phyloP scores from a whole-genome alignment of 495 filamentous ascomycete species.

The Margaritispora aquatica region DNA sequence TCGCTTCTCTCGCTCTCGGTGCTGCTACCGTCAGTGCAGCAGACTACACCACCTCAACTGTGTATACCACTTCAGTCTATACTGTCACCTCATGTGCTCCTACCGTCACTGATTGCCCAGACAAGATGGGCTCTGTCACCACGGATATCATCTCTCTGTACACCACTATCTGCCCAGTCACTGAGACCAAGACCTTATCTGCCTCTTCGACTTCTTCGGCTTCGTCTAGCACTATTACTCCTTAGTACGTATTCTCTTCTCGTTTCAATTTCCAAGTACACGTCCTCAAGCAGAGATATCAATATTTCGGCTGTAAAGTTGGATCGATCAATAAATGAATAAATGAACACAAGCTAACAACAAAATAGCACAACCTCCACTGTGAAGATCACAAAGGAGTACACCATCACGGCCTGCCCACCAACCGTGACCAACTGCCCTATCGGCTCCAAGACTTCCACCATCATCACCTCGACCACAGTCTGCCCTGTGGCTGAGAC shows the following conservation, averaged over 20 bases:
- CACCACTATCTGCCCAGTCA: conserved; percentile 17
- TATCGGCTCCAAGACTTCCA: conserved; percentile 28
- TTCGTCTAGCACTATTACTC: background rate
- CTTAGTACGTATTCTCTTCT: too few species aligned
- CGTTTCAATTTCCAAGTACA: too few species aligned
- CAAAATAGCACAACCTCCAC: conserved; percentile 17
- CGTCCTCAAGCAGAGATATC: too few species aligned
- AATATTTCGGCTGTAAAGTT: too few species aligned
- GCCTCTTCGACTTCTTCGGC: conserved; percentile 25
- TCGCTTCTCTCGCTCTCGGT: conserved; percentile 25
- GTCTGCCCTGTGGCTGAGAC: conserved; percentile 10
- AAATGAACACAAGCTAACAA: conserved; percentile 12
- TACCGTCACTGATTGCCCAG: conserved; percentile 51
- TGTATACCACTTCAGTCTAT: conserved; percentile 48
- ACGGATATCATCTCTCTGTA: conserved; percentile 12
- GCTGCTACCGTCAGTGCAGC: conserved; percentile 14
- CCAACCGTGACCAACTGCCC: conserved; percentile 53
- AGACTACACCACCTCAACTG: conserved; percentile 35
- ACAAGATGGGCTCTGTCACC: conserved; percentile 28
- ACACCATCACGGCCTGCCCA: conserved; percentile 48
- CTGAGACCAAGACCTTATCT: background rate
- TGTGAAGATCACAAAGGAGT: conserved; percentile 15
- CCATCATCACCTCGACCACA: conserved; percentile 17
- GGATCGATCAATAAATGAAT: too few species aligned
- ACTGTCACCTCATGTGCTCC: conserved; percentile 52